Percentiles rank a stretch among this genome's conserved stretches.
These are phyloP conservation scores for Malus hybrid DNA, from an alignment of 331 rosid species.

Conservation along the genomic window DNA sequence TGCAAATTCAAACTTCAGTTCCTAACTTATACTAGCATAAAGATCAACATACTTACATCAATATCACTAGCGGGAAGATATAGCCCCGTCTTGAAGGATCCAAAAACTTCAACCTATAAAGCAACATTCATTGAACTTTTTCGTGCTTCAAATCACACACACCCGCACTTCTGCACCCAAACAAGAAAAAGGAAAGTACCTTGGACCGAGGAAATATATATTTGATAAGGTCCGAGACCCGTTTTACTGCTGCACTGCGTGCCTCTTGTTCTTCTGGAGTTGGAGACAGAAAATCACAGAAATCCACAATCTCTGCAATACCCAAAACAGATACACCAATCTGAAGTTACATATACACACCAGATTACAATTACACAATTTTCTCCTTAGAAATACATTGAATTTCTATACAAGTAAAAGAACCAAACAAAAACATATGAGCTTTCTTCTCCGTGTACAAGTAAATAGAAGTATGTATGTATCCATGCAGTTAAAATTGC, in stretches of 20 bases:
- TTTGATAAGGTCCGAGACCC: slow-evolving; percentile 66
- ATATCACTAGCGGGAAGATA: slow-evolving; percentile 93
- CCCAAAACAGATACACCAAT: background rate
- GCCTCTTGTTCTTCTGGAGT: slow-evolving; percentile 67
- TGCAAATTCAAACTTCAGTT: background rate
- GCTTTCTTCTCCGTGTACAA: background rate
- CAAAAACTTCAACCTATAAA: slow-evolving; percentile 84
- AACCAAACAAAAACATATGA: background rate
- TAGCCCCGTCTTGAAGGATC: slow-evolving; percentile 87
- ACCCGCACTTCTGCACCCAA: background rate
- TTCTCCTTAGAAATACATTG: background rate
- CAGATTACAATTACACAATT: background rate
- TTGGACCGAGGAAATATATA: slow-evolving; percentile 86
- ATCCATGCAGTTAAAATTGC: background rate
- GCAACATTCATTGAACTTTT: slow-evolving; percentile 10
- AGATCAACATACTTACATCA: slow-evolving; percentile 52
- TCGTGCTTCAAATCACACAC: background rate
- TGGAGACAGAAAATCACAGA: slow-evolving; percentile 86
- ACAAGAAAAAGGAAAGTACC: slow-evolving; percentile 28
- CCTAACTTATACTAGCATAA: background rate
- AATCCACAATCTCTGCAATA: slow-evolving; percentile 75
- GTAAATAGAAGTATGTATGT: background rate
- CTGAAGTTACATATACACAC: background rate
- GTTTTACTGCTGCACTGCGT: slow-evolving; percentile 55
- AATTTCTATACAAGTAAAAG: background rate